Base-by-base conservation (phyloP, 164 flowering plant genomes). In the Chimonanthus praecox region DNA sequence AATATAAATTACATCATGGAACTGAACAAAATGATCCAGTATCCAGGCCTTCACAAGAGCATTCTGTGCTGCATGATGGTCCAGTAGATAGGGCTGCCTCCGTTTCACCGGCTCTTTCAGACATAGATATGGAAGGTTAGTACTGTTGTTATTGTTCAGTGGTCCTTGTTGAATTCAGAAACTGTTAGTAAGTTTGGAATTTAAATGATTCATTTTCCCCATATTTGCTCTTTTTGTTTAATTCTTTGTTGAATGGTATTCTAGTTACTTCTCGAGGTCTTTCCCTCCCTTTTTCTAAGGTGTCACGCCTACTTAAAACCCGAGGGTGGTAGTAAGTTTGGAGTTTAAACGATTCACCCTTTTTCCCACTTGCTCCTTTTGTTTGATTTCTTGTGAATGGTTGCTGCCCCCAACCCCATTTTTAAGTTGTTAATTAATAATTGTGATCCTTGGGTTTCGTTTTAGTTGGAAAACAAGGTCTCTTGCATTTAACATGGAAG, bases 41-140 rank as follows among this genome's bases (percentile, higher is more conserved):
- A 13, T 58, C 51, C 10, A 78, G 47, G 58, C 77, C 77, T 76
- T 73, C 50, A 46, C 77, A 73, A 63, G 78, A 70, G 47, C 54
- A 76, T 64, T 73, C 84, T 10, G 1, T 5, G 46, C 76, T 72
- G 44, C 18, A 73, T 6, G 54, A 69, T 72, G 50, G 64, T 73
- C 72, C 74, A 46, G 50, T 13, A 45, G 70, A 69, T 73, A 80
- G 73, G 69, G 77, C 74, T 69, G 72, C n/a, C 66, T 71, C 82
- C 51, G 54, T 71, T 77, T 82, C 91, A 58, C 80, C 84, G 60
- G 78, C 84, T 69, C 91, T 60, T 88, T 94, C 98, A 71, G 97
- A 92, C 83, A 88, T 94, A 89, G 98, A 94, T 73, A 88, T 90
- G 90, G 97, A 92, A 89, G 98, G 98, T 94, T 54, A 77, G 89